phyloP scores from a whole-genome alignment of 148 eudicot species.

The Beta vulgaris region DNA sequence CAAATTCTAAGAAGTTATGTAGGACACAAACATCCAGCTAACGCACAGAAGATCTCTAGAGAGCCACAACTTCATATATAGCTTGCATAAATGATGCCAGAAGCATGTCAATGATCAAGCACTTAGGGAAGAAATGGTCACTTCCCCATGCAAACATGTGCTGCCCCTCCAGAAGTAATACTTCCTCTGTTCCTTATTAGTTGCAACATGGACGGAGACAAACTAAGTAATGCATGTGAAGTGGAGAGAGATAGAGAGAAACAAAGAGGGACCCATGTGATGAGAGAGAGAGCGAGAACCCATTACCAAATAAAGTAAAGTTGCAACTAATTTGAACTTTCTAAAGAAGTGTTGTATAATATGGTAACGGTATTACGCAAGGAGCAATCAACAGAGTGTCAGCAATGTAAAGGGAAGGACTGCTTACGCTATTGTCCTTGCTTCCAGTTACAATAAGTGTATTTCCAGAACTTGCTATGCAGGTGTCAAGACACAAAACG shows the following conservation, averaged over 20 bases:
- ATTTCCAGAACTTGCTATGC: slow-evolving; percentile 59
- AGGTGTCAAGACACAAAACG: slow-evolving; percentile 83
- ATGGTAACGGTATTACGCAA: background rate
- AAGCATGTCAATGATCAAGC: background rate
- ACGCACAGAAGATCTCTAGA: background rate
- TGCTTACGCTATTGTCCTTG: slow-evolving; percentile 89
- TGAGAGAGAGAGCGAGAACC: no score
- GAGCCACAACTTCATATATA: background rate
- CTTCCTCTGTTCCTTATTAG: background rate
- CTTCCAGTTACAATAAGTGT: slow-evolving; percentile 87
- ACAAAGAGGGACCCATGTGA: no score
- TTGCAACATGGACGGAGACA: no score
- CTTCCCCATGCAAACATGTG: background rate
- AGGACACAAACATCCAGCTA: background rate
- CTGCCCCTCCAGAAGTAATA: background rate
- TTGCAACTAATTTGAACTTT: no score
- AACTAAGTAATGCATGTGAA: no score
- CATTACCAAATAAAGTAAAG: no score
- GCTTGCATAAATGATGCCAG: background rate
- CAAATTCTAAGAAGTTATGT: background rate
- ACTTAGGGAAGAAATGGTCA: background rate
- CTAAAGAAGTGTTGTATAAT: no score
- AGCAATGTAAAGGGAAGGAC: background rate
- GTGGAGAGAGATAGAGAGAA: no score
- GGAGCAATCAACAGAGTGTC: background rate